phyloP scores from a whole-genome alignment of 805 yeast species.

The Nakazawaea wyomingensis region DNA sequence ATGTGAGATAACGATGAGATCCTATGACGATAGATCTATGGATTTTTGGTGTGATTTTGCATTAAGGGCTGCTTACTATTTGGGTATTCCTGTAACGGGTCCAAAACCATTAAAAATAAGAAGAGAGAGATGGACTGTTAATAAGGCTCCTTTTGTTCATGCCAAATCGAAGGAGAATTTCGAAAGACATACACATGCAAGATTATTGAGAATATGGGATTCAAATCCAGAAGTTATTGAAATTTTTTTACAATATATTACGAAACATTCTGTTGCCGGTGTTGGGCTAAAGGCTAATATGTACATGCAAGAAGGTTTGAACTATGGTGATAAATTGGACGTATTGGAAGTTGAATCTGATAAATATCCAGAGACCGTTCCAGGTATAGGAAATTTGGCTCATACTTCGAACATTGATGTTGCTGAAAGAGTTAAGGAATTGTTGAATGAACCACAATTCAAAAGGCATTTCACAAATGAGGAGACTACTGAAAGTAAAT shows the following conservation, averaged over 20 bases:
- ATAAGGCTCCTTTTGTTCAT: constrained; percentile 87
- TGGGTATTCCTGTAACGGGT: constrained; percentile 82
- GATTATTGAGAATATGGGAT: constrained; percentile 74
- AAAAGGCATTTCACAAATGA: constrained; percentile 39
- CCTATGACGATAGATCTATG: constrained; percentile 64
- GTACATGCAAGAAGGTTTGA: constrained; percentile 46
- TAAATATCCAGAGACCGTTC: constrained; percentile 18
- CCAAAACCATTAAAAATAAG: constrained; percentile 64
- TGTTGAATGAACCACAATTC: constrained; percentile 68
- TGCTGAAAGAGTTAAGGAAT: constrained; percentile 62
- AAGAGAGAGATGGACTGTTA: constrained; percentile 89
- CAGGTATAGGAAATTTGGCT: constrained; percentile 18
- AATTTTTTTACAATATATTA: constrained; percentile 70
- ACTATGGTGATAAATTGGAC: constrained; percentile 36
- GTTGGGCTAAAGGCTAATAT: constrained; percentile 79
- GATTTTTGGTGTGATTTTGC: constrained; percentile 82
- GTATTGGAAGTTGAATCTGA: constrained; percentile 18
- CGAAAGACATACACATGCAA: constrained; percentile 78
- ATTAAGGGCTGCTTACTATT: constrained; percentile 81
- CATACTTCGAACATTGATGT: constrained; percentile 38
- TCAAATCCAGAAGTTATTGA: constrained; percentile 82
- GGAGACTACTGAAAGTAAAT: constrained; percentile 18
- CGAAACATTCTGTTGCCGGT: constrained; percentile 73
- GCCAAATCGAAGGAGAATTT: constrained; percentile 94
- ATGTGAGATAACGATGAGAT: constrained; percentile 70